Base-by-base conservation (phyloP, 2,329 filamentous ascomycete species). In the Sclerotinia sclerotiorum region DNA sequence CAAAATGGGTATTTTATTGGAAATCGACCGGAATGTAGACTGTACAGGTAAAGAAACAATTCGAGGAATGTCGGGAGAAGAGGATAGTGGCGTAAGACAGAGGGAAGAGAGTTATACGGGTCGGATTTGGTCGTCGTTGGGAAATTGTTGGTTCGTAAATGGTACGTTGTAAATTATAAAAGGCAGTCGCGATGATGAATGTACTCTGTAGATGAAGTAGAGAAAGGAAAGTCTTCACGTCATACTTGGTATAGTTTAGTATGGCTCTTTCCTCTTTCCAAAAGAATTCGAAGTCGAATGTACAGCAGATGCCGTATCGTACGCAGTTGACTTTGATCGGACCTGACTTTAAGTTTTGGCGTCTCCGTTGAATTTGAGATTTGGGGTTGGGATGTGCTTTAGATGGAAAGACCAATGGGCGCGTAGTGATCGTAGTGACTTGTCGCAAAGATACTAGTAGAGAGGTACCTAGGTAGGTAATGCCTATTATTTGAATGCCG, bases 11-110 rank as follows among this genome's bases (percentile, higher is more conserved):
- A 29, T 32, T 44, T 39, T 67, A 42, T 67, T 60, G 64, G 46
- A 62, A 42, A 67, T 61, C 32, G 56, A 52, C 32, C 5, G 64
- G 64, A 67, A 67, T 67, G 64, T 67, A 67, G 64, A 32, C 46
- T 27, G 60, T 62, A 62, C 46, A 19, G 60, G 60, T 62, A 51
- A 51, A 51, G 60, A 51, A 62, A 62, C 46, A 62, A 62, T 13
- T 27, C 7, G 60, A 62, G 46, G 60, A 62, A 62, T 62, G 60
- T 39, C 15, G 21, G 35, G 35, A 49, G 58, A 61, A 19, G 58
- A 61, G 21, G 13, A 48, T 35, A 15, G 58, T 61, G 57, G 42
- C 57, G 57, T 24, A 8, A 35, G 42, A 13, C 19, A 27, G 27
- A 10, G 44, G 19, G 19, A 32, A n/a, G 27, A 35, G 17, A 24